Evolutionary conservation across 371 early-diverging fungal genomes (phyloP), one percentile per base, ranked within the genome.

Genomic region (Mortierella sp.): DNA sequence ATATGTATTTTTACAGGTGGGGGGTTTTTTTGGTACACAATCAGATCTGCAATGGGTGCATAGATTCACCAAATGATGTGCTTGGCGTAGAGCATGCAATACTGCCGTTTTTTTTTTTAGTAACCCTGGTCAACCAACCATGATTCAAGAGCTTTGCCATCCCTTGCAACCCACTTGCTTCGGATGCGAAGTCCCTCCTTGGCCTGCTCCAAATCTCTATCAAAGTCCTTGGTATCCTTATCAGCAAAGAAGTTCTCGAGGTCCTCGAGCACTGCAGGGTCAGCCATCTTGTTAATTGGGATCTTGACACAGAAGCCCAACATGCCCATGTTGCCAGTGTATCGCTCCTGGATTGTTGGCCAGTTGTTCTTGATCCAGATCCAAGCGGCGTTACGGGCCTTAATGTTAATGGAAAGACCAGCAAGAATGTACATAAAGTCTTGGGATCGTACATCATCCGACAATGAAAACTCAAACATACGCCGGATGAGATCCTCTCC

Each of bases 91-190:
- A 49, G 49, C 49, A 49, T 16, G 49, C 16, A 20, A 49, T 20
- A 40, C 43, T 5, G 14, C 10, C 43, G 43, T 43, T 16, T 16
- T 20, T 6, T 16, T 2, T 16, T n/a, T 47, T 64, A 76, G 61
- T 78, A 79, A 8, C 76, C 76, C 35, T 85, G 73, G 20, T 61
- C 64, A 6, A 57, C 63, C 52, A 89, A 73, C 96, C 97, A 98
- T 0, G 86, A 84, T 26, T 87, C 85, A 18, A 98, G 93, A 24
- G 86, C 85, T 20, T 85, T 85, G 26, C 88, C 79, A 78, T 97
- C 96, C 62, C 96, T 88, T 55, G 87, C 79, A 52, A 96, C 85
- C 96, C 97, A 97, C 61, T 88, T 88, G 24, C 95, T 90, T 71
- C 90, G 92, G 54, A 91, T 86, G 14, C 90, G 85, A 62, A 96